Evolutionary conservation across 129 eudicot species (phyloP).

Genomic region (Helianthus tuberosus): DNA sequence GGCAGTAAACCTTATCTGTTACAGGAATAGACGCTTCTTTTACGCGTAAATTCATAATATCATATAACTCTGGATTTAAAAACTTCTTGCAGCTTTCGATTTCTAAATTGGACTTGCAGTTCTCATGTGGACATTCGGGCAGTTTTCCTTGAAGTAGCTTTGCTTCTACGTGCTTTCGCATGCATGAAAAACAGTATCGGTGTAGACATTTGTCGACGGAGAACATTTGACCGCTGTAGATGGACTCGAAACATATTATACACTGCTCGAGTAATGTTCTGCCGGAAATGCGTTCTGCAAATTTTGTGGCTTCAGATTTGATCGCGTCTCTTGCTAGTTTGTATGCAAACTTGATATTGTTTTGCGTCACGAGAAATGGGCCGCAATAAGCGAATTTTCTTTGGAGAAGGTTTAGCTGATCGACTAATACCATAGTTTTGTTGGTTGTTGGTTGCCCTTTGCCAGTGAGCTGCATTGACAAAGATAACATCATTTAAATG

Average conservation of each 20-base stretch:
- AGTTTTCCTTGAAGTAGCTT: constrained; percentile 52
- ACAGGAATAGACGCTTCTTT: constrained; percentile 73
- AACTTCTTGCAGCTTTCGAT: constrained; percentile 56
- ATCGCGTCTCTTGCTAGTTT: constrained; percentile 57
- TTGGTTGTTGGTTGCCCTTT: constrained; percentile 27
- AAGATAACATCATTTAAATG: background rate
- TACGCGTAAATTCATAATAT: constrained; percentile 52
- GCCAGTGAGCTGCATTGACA: constrained; percentile 58
- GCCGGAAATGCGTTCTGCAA: constrained; percentile 13
- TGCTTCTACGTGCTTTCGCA: constrained; percentile 61
- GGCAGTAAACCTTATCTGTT: constrained; percentile 64
- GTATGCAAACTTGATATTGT: constrained; percentile 50
- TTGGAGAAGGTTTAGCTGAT: constrained; percentile 42
- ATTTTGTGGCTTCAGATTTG: constrained; percentile 20
- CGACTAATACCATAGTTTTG: constrained; percentile 33
- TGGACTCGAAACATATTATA: constrained; percentile 54
- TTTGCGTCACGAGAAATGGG: constrained; percentile 36
- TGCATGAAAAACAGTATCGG: constrained; percentile 64
- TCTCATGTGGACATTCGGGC: constrained; percentile 69
- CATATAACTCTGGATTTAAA: constrained; percentile 45
- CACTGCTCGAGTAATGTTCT: constrained; percentile 45
- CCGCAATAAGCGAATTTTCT: constrained; percentile 36
- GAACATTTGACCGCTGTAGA: constrained; percentile 44
- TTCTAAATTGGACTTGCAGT: constrained; percentile 51
- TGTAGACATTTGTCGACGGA: constrained; percentile 54